These are phyloP conservation scores for Quambalaria eucalypti DNA, from an alignment of 1,284 basidiomycete genomes.

Conservation along the genomic window DNA sequence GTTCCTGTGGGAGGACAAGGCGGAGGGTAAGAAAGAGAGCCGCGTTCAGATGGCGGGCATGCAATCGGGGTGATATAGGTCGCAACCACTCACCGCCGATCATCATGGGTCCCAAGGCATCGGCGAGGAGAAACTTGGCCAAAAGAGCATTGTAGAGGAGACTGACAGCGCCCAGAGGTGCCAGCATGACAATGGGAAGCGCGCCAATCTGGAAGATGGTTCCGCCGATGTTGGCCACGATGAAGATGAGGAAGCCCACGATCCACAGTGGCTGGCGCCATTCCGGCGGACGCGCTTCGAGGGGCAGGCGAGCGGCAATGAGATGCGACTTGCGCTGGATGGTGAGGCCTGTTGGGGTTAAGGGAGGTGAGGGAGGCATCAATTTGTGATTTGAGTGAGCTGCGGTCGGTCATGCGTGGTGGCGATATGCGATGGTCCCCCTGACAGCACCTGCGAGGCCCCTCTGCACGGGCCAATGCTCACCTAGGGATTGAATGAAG, in stretches of 20 bases:
- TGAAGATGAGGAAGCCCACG: constrained; percentile 59
- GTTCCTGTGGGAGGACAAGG: constrained; percentile 52
- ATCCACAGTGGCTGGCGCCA: constrained; percentile 43
- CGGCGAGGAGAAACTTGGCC: constrained; percentile 73
- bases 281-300: constrained; percentile 40
- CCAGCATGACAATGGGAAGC: constrained; percentile 51
- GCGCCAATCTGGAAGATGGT: constrained; percentile 90
- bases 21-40: not conserved
- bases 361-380: not conserved
- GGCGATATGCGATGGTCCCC: no score
- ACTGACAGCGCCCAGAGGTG: constrained; percentile 77
- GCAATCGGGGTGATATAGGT: not conserved
- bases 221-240: constrained; percentile 75
- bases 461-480: not conserved
- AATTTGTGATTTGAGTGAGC: no score
- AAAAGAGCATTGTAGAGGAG: constrained; percentile 93
- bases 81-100: constrained; percentile 53
- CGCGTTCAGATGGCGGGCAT: not conserved
- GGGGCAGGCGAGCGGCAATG: constrained; percentile 66
- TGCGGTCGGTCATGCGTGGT: no score
- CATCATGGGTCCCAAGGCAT: constrained; percentile 76
- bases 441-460: no score
- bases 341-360: constrained; percentile 74
- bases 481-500: constrained; percentile 69
- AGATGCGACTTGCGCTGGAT: constrained; percentile 92